Conservation (phyloP, 176 grass and related monocot genomes). For the bread wheat (Triticum aestivum) region DNA sequence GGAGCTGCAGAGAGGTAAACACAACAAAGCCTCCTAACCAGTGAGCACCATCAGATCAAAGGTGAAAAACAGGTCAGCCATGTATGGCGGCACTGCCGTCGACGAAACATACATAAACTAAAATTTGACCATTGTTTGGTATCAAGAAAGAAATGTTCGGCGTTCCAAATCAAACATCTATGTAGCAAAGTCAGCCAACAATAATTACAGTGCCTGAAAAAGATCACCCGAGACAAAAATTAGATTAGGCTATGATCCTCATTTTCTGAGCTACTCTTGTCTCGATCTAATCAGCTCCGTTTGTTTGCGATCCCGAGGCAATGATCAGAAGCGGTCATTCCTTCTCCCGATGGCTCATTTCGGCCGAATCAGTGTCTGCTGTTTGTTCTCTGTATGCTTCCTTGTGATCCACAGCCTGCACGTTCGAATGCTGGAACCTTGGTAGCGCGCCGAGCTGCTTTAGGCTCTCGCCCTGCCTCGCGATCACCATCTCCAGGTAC, state of each 20-base stretch:
- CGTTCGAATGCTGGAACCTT: not conserved
- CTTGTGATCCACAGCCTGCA: not conserved
- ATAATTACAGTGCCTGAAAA: not conserved
- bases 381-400: constrained; percentile 3
- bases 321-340: not conserved
- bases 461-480: constrained; percentile 56
- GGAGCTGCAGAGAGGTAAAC: not conserved
- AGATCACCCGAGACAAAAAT: not conserved
- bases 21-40: not conserved
- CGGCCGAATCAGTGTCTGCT: not conserved
- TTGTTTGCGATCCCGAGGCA: not conserved
- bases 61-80: too few species aligned
- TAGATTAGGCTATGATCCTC: not conserved
- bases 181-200: not conserved
- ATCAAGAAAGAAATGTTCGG: not conserved
- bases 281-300: not conserved
- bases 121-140: not conserved
- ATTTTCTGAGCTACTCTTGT: not conserved
- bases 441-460: constrained; percentile 41
- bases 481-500: constrained; percentile 70
- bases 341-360: not conserved
- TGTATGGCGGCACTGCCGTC: not conserved
- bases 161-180: not conserved
- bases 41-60: not conserved
- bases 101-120: not conserved